Evolutionary conservation across 257 asterid genomes (phyloP), one percentile per base, ranked within the genome.

Genomic region (Lycium ferocissimum): DNA sequence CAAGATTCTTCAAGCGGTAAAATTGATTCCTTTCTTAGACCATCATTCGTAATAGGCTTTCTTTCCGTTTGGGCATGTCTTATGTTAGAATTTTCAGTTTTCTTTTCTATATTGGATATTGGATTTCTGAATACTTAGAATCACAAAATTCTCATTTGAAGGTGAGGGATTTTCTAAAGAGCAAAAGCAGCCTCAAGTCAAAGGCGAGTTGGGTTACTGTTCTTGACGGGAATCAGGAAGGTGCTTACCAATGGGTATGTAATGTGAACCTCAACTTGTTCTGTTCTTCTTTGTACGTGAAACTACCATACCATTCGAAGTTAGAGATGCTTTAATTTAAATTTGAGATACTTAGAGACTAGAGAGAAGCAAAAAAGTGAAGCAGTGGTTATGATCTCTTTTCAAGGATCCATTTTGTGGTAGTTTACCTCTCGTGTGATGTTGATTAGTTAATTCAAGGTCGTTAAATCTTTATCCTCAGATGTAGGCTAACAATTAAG

Each of bases 191-290:
- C 72, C 88, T 95, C 65, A 87, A 84, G 49, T 92, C 87, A 85
- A 85, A 80, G 86, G 86, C 87, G 5, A 95, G 90, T 35, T 92
- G 94, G 94, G 95, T 95, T 18, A 82, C 91, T 7, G 89, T 93
- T 66, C 88, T 95, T 40, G 87, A 89, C 20, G 98, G 98, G 79
- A 87, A 81, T 43, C 94, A 90, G 81, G 98, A 95, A 89, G 98
- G 95, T 45, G 92, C 95, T 88, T 95, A 89, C 84, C 87, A 84
- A 83, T 95, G 98, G 97, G 98, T 94, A 89, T 80, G 93, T 88
- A 33, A 13, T 76, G 45, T 26, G 63, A 56, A 76, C 38, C 7
- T 76, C 63, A 76, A 33, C 82, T 76, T 51, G 63, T 76, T 51
- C 9, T 51, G 47, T 14, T 76, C 38, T 76, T 51, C 26, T 13